These are phyloP conservation scores for Citrus maxima DNA, from an alignment of 345 rosid genomes.

Conservation along the genomic window DNA sequence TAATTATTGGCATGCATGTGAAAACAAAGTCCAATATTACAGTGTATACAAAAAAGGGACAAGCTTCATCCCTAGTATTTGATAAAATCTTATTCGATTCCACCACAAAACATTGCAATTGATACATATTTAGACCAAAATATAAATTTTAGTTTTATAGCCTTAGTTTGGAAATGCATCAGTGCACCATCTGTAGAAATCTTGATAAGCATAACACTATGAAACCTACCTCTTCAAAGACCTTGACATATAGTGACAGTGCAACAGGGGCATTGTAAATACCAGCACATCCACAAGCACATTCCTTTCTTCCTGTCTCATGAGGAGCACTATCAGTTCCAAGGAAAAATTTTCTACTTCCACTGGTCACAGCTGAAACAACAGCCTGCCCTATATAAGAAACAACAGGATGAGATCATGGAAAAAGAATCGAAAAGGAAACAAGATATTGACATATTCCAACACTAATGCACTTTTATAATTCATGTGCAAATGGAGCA, in stretches of 20 bases:
- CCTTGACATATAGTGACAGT: constrained; percentile 64
- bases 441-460: not conserved
- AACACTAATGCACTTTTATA: not conserved
- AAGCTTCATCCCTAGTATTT: not conserved
- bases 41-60: not conserved
- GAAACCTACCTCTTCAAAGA: constrained; percentile 68
- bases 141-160: not conserved
- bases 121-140: not conserved
- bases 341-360: constrained; percentile 79
- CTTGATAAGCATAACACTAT: not conserved
- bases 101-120: not conserved
- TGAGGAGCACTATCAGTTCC: constrained; percentile 99
- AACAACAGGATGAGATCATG: constrained; percentile 6
- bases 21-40: not conserved
- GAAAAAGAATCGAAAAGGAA: not conserved
- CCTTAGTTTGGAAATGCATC: not conserved
- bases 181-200: not conserved
- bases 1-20: not conserved
- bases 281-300: constrained; percentile 93
- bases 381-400: constrained; percentile 69
- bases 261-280: constrained; percentile 76
- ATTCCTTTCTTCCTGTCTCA: constrained; percentile 72
- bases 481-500: constrained; percentile 1
- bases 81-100: not conserved
- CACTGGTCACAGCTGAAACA: constrained; percentile 87